phyloP scores from a whole-genome alignment of 257 asterid genomes.

The Capsicum rhomboideum region DNA sequence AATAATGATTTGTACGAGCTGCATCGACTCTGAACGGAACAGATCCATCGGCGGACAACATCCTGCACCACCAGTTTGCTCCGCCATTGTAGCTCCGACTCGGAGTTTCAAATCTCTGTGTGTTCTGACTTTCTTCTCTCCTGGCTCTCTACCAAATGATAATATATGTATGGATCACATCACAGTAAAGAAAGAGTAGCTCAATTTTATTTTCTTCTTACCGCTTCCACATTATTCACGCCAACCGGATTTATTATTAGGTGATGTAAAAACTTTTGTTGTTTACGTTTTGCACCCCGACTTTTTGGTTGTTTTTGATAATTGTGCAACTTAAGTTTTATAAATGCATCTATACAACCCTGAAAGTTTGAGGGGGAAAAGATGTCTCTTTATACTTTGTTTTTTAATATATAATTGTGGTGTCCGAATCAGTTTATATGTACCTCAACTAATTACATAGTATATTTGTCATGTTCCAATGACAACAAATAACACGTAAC shows the following conservation, averaged over 20 bases:
- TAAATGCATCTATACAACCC: not conserved
- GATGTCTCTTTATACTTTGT: too few relatives aligned
- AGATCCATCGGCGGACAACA: slow-evolving; percentile 97
- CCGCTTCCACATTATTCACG: slow-evolving; percentile 24
- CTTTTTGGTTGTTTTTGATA: not conserved
- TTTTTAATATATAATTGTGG: too few relatives aligned
- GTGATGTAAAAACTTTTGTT: not conserved
- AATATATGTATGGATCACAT: slow-evolving; percentile 1
- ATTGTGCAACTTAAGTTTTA: not conserved
- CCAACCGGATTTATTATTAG: not conserved
- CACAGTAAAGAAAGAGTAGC: not conserved
- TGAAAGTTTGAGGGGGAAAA: not conserved
- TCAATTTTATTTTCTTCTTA: not conserved
- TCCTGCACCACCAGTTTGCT: slow-evolving; percentile 52
- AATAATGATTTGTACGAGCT: slow-evolving; percentile 83
- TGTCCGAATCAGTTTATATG: too few relatives aligned
- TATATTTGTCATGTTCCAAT: too few relatives aligned
- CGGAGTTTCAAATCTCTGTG: slow-evolving; percentile 3
- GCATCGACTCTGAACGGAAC: slow-evolving; percentile 96
- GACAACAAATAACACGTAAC: too few relatives aligned
- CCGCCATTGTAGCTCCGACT: slow-evolving; percentile 49
- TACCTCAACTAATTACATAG: too few relatives aligned
- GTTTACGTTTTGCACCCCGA: not conserved
- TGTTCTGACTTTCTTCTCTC: slow-evolving; percentile 1
- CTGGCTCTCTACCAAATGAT: not conserved